phyloP scores from a whole-genome alignment of 768 basidiomycete genomes.

The Agaricus blazei region DNA sequence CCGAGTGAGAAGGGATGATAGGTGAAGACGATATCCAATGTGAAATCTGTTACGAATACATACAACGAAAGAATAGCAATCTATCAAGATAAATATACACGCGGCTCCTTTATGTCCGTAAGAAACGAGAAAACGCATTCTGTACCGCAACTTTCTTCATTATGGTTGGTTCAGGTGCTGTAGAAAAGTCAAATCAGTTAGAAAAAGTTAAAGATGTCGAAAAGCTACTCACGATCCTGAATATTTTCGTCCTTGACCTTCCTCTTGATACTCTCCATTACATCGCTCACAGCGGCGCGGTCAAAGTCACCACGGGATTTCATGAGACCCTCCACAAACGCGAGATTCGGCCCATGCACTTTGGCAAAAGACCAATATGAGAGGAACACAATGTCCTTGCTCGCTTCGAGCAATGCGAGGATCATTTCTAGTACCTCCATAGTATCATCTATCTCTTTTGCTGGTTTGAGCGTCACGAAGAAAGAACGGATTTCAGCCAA shows the following conservation, averaged over 20 bases:
- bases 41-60: constrained; percentile 4
- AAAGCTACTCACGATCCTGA: constrained; percentile 62
- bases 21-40: too few species aligned
- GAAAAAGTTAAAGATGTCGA: neutral
- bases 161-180: constrained; percentile 79
- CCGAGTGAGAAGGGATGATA: constrained; percentile 19
- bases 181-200: neutral
- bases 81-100: too few species aligned
- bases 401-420: constrained; percentile 76
- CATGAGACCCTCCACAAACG: constrained; percentile 88
- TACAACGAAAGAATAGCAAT: constrained; percentile 4
- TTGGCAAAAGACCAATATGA: constrained; percentile 94
- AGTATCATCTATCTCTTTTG: constrained; percentile 72
- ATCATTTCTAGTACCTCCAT: constrained; percentile 88
- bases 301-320: constrained; percentile 88
- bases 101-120: constrained; percentile 40
- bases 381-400: constrained; percentile 84
- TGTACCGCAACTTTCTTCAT: constrained; percentile 88
- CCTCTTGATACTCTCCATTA: constrained; percentile 90
- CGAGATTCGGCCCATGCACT: constrained; percentile 87
- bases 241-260: constrained; percentile 89
- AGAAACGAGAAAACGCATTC: constrained; percentile 69
- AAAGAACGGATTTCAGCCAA: constrained; percentile 72
- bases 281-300: constrained; percentile 79
- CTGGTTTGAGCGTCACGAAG: constrained; percentile 74